phyloP scores from a whole-genome alignment of 73 alveolate species.

The Paramecium pentaurelia region DNA sequence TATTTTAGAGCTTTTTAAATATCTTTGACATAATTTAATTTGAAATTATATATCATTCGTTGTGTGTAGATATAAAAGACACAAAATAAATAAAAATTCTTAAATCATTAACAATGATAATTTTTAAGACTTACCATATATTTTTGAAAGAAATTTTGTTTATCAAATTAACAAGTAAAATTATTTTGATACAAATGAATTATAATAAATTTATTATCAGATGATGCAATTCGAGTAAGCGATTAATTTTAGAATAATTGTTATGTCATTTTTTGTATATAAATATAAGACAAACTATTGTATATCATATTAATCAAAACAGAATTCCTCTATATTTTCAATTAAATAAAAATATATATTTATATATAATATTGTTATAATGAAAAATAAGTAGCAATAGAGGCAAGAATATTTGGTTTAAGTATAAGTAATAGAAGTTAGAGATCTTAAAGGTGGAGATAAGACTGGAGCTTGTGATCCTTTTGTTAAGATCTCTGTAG shows the following conservation, averaged over 20 bases:
- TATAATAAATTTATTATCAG: neutral
- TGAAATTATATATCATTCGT: neutral
- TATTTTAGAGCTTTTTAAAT: neutral
- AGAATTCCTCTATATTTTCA: neutral
- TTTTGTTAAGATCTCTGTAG: conserved; percentile 80
- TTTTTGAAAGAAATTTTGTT: neutral
- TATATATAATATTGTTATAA: neutral
- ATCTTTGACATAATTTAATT: neutral
- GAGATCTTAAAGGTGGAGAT: conserved; percentile 85
- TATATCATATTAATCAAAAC: neutral
- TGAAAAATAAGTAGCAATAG: neutral
- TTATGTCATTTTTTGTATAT: too few species aligned
- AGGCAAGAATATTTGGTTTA: conserved; percentile 29
- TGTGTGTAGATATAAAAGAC: neutral
- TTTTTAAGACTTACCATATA: neutral
- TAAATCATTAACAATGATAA: too few species aligned
- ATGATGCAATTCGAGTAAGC: neutral
- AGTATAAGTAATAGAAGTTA: conserved; percentile 88
- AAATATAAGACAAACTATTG: neutral
- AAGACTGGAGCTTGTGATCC: conserved; percentile 92
- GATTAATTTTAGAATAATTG: neutral
- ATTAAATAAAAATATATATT: neutral
- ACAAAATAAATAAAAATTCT: neutral
- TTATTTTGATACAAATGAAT: neutral
- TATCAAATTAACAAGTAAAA: neutral